Evolutionary conservation across 2,329 filamentous ascomycete genomes (phyloP).

Genomic region (Fonsecaea pugnacius): DNA sequence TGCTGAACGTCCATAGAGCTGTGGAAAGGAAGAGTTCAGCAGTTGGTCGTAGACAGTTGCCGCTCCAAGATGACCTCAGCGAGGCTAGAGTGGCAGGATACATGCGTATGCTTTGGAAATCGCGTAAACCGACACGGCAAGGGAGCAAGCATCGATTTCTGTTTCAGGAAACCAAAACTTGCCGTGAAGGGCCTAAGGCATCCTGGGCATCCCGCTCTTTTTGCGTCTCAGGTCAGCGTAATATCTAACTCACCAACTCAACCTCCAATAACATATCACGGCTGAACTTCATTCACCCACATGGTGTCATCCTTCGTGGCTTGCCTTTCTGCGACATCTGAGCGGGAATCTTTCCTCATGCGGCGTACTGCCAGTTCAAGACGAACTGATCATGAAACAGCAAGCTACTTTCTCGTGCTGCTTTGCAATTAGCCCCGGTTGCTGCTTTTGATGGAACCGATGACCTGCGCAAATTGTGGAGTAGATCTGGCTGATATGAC

Average conservation of each 20-base stretch:
- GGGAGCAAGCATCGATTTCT: neutral
- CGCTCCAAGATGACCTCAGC: neutral
- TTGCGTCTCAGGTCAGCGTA: neutral
- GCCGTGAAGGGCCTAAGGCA: neutral
- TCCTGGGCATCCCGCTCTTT: constrained; percentile 2
- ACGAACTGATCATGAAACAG: constrained; percentile 3
- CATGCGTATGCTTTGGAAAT: neutral
- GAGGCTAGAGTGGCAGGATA: neutral
- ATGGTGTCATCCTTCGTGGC: neutral
- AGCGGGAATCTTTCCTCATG: constrained; percentile 8
- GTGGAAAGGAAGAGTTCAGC: neutral
- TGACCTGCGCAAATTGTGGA: neutral
- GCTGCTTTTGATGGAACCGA: constrained; percentile 6
- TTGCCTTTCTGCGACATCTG: neutral
- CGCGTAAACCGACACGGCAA: neutral
- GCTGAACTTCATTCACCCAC: neutral
- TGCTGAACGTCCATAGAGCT: neutral
- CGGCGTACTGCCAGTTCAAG: neutral
- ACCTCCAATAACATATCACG: neutral
- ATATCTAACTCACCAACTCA: neutral
- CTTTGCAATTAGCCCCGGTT: neutral
- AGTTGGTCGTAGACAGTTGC: neutral
- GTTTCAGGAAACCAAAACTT: neutral
- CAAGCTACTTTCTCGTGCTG: neutral
- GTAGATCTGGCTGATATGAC: neutral